Conservation (phyloP, 176 grass and related monocot species). For the Oryza australiensis region DNA sequence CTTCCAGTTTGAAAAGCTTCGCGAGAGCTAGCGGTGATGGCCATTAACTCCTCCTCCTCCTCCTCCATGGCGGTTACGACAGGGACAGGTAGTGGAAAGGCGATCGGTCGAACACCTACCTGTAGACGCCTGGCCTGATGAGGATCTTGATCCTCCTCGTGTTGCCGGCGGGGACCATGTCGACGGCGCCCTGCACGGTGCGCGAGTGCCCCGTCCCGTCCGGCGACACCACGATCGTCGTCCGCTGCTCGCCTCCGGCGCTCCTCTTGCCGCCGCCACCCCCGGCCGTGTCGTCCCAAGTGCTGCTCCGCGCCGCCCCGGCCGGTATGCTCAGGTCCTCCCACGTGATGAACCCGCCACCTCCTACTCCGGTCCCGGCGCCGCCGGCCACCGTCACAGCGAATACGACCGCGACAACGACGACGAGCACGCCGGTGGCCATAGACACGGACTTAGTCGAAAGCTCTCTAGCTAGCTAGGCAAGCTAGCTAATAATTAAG, state of each 20-base stretch:
- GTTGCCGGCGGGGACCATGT: conserved; percentile 87
- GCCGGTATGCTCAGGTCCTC: conserved; percentile 54
- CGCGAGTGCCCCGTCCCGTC: conserved; percentile 71
- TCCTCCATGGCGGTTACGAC: conserved; percentile 26
- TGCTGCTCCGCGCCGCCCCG: conserved; percentile 8
- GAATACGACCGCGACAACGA: not conserved
- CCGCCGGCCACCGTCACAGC: not conserved
- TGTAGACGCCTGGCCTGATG: conserved; percentile 69
- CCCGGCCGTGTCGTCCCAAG: not conserved
- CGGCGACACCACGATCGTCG: conserved; percentile 68
- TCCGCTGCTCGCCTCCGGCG: not conserved
- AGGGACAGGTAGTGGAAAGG: not conserved
- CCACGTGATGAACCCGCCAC: conserved; percentile 72
- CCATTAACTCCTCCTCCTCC: conserved; percentile 46
- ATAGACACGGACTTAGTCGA: not conserved
- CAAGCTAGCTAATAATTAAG: too few species aligned
- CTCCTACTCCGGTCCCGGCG: not conserved
- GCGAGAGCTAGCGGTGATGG: too few species aligned
- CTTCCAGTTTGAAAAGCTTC: conserved; percentile 9
- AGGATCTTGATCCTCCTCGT: conserved; percentile 71
- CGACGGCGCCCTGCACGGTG: conserved; percentile 90
- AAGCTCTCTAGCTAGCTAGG: not conserved
- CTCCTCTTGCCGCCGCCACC: not conserved
- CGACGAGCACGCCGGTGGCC: not conserved
- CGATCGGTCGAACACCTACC: conserved; percentile 38